Evolutionary conservation across 2,329 filamentous ascomycete genomes (phyloP).

Genomic region (Aaosphaeria pasadenensis): DNA sequence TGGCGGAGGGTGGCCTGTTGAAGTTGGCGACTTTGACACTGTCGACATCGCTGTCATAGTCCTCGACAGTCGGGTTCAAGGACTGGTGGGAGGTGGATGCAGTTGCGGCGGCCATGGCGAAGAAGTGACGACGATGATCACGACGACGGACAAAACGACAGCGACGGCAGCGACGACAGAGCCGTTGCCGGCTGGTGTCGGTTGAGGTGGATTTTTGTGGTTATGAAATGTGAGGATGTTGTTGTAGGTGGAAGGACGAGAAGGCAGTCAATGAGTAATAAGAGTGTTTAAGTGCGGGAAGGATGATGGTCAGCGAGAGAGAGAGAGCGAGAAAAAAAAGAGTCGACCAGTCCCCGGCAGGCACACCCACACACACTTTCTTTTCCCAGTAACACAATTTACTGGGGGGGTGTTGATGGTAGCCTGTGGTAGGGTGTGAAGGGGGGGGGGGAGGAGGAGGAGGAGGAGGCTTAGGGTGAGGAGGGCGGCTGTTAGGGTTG

Average conservation of each 20-base stretch:
- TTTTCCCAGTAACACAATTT: too few species aligned
- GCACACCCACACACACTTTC: too few species aligned
- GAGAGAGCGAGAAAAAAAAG: too few species aligned
- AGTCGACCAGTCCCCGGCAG: too few species aligned
- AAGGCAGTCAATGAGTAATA: too few species aligned
- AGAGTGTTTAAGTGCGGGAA: too few species aligned
- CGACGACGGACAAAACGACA: not conserved
- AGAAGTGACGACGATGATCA: not conserved
- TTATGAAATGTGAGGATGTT: too few species aligned
- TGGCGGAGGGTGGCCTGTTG: conserved; percentile 40
- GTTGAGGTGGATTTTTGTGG: not conserved
- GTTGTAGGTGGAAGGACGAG: too few species aligned
- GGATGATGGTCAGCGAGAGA: too few species aligned
- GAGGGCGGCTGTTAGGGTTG: not conserved
- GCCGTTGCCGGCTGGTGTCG: not conserved
- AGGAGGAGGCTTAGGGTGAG: not conserved
- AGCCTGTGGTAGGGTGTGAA: not conserved
- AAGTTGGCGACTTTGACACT: conserved; percentile 11
- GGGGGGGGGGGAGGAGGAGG: not conserved
- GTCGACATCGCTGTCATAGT: conserved; percentile 40
- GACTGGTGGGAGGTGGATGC: conserved; percentile 1
- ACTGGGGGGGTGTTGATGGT: not conserved
- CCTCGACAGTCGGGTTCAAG: conserved; percentile 28
- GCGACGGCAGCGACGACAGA: not conserved
- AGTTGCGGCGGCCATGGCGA: not conserved